Conservation (phyloP, 306 rosid species). For the Medicago ruthenica region DNA sequence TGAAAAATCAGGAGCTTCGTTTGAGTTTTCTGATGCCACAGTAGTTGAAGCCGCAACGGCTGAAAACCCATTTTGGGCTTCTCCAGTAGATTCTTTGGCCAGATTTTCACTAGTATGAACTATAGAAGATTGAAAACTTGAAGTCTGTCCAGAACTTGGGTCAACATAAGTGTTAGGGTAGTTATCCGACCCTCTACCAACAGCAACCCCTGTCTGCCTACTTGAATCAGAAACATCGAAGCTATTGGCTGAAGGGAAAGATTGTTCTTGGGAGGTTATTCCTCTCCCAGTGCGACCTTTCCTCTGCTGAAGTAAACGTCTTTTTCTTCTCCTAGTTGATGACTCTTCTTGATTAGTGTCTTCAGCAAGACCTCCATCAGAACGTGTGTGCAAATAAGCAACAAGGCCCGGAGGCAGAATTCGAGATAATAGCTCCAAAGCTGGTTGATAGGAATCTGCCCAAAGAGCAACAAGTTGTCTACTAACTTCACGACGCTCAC, state of each 20-base stretch:
- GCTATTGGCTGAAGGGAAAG: constrained; percentile 64
- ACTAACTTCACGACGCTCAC: constrained; percentile 95
- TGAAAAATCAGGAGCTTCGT: constrained; percentile 56
- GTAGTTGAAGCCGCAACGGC: constrained; percentile 51
- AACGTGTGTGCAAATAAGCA: constrained; percentile 94
- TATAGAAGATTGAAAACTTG: constrained; percentile 63
- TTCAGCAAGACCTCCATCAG: constrained; percentile 70
- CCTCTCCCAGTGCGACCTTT: constrained; percentile 85
- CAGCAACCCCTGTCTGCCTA: constrained; percentile 60
- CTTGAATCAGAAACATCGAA: constrained; percentile 70
- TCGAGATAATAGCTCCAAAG: constrained; percentile 87
- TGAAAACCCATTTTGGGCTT: constrained; percentile 59
- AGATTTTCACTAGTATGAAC: constrained; percentile 62
- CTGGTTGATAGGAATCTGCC: constrained; percentile 99
- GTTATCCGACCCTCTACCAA: constrained; percentile 55
- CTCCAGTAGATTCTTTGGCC: constrained; percentile 55
- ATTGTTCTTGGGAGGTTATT: constrained; percentile 72
- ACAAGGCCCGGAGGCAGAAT: constrained; percentile 99
- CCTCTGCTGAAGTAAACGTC: constrained; percentile 87
- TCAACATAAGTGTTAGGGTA: constrained; percentile 55
- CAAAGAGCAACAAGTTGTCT: constrained; percentile 98
- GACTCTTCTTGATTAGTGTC: constrained; percentile 77
- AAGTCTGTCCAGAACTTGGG: constrained; percentile 62
- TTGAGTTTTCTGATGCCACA: constrained; percentile 51
- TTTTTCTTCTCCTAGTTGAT: constrained; percentile 72